A percentile compares a stretch with the other conserved stretches of the same genome.
Evolutionary conservation across 2,329 filamentous ascomycete genomes (phyloP).

Genomic region (Cadophora malorum): DNA sequence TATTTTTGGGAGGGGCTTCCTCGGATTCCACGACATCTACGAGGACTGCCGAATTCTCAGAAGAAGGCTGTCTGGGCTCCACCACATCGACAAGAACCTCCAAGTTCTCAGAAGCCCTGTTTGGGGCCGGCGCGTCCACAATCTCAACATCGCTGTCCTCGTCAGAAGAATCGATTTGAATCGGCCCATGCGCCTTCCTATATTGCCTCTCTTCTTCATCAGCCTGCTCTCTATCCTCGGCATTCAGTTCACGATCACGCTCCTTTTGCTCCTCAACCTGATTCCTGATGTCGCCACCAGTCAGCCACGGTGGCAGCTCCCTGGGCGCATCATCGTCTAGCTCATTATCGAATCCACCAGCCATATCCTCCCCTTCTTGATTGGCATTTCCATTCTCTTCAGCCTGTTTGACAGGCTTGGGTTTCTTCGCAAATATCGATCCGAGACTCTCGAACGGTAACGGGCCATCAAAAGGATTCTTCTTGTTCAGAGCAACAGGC

Average conservation of each 20-base stretch:
- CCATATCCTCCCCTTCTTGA: constrained; percentile 40
- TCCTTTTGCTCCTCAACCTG: constrained; percentile 64
- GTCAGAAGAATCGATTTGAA: constrained; percentile 69
- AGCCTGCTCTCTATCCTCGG: constrained; percentile 64
- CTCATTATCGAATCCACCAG: constrained; percentile 49
- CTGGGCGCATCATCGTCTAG: constrained; percentile 44
- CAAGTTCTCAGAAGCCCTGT: neutral
- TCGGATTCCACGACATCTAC: neutral
- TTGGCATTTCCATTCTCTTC: constrained; percentile 29
- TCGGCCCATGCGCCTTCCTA: constrained; percentile 56
- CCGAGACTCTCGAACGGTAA: constrained; percentile 89
- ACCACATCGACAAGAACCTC: neutral
- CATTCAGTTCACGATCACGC: constrained; percentile 65
- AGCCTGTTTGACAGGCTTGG: constrained; percentile 14
- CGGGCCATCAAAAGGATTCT: constrained; percentile 76
- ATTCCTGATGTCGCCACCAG: constrained; percentile 69
- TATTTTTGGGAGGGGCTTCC: neutral
- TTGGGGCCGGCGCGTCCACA: constrained; percentile 52
- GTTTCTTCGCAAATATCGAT: constrained; percentile 59
- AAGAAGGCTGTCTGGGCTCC: neutral
- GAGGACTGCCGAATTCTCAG: neutral
- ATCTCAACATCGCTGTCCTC: constrained; percentile 62
- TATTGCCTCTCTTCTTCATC: constrained; percentile 60
- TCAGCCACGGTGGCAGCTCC: constrained; percentile 80
- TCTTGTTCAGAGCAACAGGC: constrained; percentile 57